Percentiles rank a stretch among this genome's conserved stretches.
Evolutionary conservation across 371 early-diverging fungal genomes (phyloP).

Genomic region (Batkoa obscura): DNA sequence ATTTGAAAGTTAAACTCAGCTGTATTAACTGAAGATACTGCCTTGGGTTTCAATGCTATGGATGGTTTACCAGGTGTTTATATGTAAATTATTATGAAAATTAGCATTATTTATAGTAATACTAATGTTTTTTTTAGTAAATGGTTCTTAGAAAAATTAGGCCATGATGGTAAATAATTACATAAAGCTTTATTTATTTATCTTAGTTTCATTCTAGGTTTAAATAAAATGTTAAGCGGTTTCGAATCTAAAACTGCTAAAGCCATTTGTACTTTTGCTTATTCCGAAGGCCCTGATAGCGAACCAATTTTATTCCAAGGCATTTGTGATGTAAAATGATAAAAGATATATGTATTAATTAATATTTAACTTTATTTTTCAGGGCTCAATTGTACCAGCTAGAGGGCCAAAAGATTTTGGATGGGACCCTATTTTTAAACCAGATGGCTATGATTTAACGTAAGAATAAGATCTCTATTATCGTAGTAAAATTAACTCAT

Average conservation of each 20-base stretch:
- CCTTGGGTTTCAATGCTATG: slow-evolving; percentile 80
- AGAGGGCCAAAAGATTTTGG: slow-evolving; percentile 75
- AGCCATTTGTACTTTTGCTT: slow-evolving; percentile 83
- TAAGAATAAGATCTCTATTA: slow-evolving; percentile 9
- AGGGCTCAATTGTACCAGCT: slow-evolving; percentile 77
- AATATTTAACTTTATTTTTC: not conserved
- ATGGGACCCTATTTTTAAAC: slow-evolving; percentile 91
- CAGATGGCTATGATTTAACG: slow-evolving; percentile 59
- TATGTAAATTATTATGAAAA: slow-evolving; percentile 23
- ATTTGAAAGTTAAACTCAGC: slow-evolving; percentile 43
- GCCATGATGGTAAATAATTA: slow-evolving; percentile 32
- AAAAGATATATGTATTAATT: not conserved
- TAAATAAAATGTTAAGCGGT: slow-evolving; percentile 66
- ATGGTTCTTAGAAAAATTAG: slow-evolving; percentile 77
- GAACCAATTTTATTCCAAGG: slow-evolving; percentile 87
- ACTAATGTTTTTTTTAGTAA: slow-evolving; percentile 33
- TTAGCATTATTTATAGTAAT: not conserved
- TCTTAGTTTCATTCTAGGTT: slow-evolving; percentile 13
- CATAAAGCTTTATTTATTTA: not conserved
- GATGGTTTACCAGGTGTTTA: slow-evolving; percentile 83
- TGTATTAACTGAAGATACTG: slow-evolving; percentile 88
- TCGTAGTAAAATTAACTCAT: not conserved
- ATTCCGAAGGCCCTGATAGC: slow-evolving; percentile 56
- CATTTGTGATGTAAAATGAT: slow-evolving; percentile 29
- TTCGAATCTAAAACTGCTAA: slow-evolving; percentile 71